Evolutionary conservation across 352 stramenopile species (phyloP).

Genomic region (Pythium plurisporium): DNA sequence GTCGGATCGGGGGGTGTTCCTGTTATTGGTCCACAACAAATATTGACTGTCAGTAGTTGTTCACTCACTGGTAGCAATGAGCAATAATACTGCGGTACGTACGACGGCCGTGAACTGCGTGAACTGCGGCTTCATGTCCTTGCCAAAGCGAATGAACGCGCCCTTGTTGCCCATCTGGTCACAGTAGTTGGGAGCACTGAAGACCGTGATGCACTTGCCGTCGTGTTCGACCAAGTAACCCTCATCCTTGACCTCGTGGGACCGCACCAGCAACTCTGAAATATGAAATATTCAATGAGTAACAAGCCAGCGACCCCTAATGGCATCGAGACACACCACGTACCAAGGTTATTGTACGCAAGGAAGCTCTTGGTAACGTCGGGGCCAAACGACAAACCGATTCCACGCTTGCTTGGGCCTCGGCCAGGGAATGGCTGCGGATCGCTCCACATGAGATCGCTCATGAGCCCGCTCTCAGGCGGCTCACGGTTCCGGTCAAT

Average conservation of each 20-base stretch:
- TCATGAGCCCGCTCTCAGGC: conserved; percentile 91
- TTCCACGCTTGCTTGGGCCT: conserved; percentile 93
- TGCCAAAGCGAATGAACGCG: conserved; percentile 97
- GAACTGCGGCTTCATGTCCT: conserved; percentile 93
- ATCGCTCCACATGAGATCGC: conserved; percentile 93
- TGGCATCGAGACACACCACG: not conserved
- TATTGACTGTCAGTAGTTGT: not conserved
- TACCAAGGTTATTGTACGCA: conserved; percentile 93
- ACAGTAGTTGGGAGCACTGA: conserved; percentile 99
- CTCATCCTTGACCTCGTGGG: conserved; percentile 99
- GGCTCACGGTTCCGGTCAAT: conserved; percentile 95
- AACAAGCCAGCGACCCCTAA: not conserved
- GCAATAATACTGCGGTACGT: conserved; percentile 23
- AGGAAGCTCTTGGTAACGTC: conserved; percentile 98
- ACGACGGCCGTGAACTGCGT: conserved; percentile 94
- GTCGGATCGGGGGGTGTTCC: conserved; percentile 85
- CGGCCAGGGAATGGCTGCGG: conserved; percentile 96
- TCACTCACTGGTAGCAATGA: too few species aligned
- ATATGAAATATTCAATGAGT: not conserved
- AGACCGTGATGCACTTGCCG: conserved; percentile 99
- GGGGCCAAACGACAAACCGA: conserved; percentile 97
- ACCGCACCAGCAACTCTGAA: conserved; percentile 95
- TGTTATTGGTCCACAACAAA: conserved; percentile 13
- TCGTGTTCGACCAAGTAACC: conserved; percentile 99
- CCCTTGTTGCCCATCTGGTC: conserved; percentile 99